Conservation (phyloP, 164 flowering plant genomes). For the Taxillus chinensis region DNA sequence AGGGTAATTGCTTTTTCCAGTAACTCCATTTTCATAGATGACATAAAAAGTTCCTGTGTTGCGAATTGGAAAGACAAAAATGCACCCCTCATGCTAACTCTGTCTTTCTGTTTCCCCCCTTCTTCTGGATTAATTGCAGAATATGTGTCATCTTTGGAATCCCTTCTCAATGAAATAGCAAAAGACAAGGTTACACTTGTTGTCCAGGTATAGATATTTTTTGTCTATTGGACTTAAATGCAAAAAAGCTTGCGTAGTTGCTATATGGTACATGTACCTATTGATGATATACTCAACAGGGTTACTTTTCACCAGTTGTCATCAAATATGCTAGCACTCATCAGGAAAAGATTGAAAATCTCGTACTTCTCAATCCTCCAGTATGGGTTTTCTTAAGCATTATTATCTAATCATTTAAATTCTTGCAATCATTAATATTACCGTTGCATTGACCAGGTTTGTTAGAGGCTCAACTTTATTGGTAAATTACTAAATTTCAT, state of each 20-base stretch:
- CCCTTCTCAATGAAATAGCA: conserved; percentile 46
- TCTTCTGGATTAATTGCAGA: conserved; percentile 35
- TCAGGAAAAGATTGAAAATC: conserved; percentile 65
- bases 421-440: background rate
- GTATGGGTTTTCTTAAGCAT: conserved; percentile 29
- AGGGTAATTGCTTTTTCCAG: conserved; percentile 34
- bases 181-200: conserved; percentile 57
- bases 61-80: background rate
- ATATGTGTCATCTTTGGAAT: conserved; percentile 66
- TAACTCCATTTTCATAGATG: background rate
- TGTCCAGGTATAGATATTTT: conserved; percentile 57
- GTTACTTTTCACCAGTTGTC: conserved; percentile 79
- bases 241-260: background rate
- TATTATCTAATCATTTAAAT: background rate
- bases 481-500: too few relatives aligned
- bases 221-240: background rate
- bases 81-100: background rate
- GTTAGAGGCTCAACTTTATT: too few relatives aligned
- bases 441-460: too few relatives aligned
- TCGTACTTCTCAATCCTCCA: conserved; percentile 85
- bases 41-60: background rate
- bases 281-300: conserved; percentile 38
- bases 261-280: conserved; percentile 3
- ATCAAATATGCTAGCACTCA: conserved; percentile 70
- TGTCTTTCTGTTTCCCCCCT: background rate